Base-by-base conservation (phyloP, 179 eudicot species). In the Heliamphora pulchella region DNA sequence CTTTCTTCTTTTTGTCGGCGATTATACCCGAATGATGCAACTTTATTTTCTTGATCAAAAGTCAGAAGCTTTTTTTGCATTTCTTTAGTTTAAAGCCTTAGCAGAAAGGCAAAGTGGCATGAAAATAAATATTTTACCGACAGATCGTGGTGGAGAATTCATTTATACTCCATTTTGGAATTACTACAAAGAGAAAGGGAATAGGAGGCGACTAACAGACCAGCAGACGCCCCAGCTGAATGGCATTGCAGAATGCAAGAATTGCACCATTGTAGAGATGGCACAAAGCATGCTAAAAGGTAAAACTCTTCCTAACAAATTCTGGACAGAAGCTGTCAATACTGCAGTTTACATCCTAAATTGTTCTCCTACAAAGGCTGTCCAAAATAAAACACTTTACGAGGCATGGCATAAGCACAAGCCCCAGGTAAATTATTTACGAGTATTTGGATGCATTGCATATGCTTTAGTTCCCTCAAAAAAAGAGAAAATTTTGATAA, bases 1-100 rank as follows among this genome's bases (percentile, higher is more conserved):
- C 10, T 72, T 72, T 58, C 17, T 72, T 18, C 5, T 72, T 17
- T 50, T 50, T 72, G 76, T 72, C 50, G 43, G 48, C 50, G 76
- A 72, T 1, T 72, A n/a, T 4, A 72, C 55, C 14, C 48, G 6
- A 51, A 72, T 72, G 76, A 72, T 72, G 76, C 50, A 18, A 18
- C 1, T 58, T 17, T 58, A 58, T 58, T 58, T 58, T 58, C 17
- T 58, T 11, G 57, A 31, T 72, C 41, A 48, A 47, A 72, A 72
- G 59, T 47, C 31, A 5, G 8, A 72, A 20, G 59, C 59, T 11
- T 72, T 48, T 15, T 44, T 18, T 0, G 11, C 71, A 0, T 67
- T 67, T 15, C 71, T 67, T 2, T 2, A 43, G 5, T 11, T 43
- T 8, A 41, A 67, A 43, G 71, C 47, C 22, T 5, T 63, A 31